These are phyloP conservation scores for Poa annua DNA, from an alignment of 176 grass and related monocot genomes.

Conservation along the genomic window DNA sequence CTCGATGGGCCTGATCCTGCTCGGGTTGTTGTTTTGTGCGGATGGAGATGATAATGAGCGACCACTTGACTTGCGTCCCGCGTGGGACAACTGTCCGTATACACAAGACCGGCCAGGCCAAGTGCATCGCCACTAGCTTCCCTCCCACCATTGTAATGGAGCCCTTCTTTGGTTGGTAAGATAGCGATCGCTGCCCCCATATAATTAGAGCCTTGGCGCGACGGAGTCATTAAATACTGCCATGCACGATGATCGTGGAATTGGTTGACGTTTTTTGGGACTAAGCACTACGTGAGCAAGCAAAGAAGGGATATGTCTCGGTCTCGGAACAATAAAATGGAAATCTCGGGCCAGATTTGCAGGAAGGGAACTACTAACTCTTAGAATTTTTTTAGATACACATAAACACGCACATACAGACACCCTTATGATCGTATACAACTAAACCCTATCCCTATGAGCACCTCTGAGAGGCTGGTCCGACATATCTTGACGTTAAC, in stretches of 20 bases:
- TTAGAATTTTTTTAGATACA: too few relatives aligned
- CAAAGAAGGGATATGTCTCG: too few relatives aligned
- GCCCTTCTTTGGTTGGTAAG: neutral
- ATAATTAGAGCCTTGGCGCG: neutral
- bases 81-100: constrained; percentile 25
- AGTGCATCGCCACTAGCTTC: neutral
- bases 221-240: neutral
- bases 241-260: neutral
- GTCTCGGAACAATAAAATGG: too few relatives aligned
- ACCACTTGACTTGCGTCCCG: neutral
- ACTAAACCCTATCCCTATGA: too few relatives aligned
- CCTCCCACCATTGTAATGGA: neutral
- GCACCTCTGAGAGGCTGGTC: too few relatives aligned
- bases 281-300: constrained; percentile 36
- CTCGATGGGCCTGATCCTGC: neutral
- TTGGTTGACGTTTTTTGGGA: constrained; percentile 17
- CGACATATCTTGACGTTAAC: too few relatives aligned
- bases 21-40: neutral
- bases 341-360: neutral
- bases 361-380: too few relatives aligned
- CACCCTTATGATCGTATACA: too few relatives aligned
- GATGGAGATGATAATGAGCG: neutral
- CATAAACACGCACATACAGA: too few relatives aligned
- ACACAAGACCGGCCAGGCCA: constrained; percentile 10
- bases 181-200: constrained; percentile 27